A percentile compares a stretch with the other conserved stretches of the same genome.
These are phyloP conservation scores for Salvia sclarea DNA, from an alignment of 305 asterid genomes.

Conservation along the genomic window DNA sequence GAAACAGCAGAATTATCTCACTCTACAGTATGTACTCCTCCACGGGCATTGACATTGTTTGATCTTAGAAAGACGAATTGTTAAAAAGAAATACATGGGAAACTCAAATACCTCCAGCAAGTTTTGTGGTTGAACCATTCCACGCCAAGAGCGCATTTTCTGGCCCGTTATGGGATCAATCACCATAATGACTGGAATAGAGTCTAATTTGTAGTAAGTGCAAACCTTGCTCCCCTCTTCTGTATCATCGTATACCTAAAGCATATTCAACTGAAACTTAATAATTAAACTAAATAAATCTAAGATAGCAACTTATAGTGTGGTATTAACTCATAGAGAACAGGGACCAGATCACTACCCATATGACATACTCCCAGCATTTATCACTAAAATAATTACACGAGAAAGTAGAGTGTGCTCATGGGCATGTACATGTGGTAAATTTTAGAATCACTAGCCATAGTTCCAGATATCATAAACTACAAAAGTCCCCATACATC, in stretches of 20 bases:
- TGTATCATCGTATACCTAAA: slow-evolving; percentile 76
- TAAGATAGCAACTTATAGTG: not conserved
- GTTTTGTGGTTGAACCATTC: slow-evolving; percentile 94
- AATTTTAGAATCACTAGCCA: not conserved
- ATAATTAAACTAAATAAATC: slow-evolving; percentile 9
- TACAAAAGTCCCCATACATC: not conserved
- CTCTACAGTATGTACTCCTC: slow-evolving; percentile 14
- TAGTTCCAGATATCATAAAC: not conserved
- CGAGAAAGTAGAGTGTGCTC: not conserved
- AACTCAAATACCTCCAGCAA: slow-evolving; percentile 72
- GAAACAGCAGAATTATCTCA: not conserved
- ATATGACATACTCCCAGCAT: not conserved
- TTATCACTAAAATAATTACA: not conserved
- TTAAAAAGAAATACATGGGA: slow-evolving; percentile 12
- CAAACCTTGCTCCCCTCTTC: slow-evolving; percentile 98
- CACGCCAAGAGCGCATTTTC: slow-evolving; percentile 89
- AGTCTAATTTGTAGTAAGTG: slow-evolving; percentile 82
- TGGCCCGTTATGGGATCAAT: slow-evolving; percentile 96
- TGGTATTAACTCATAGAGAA: not conserved
- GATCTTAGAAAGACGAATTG: not conserved
- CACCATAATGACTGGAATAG: slow-evolving; percentile 74
- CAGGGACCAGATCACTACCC: not conserved
- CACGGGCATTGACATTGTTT: slow-evolving; percentile 7
- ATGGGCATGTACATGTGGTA: not conserved
- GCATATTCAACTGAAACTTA: slow-evolving; percentile 29